phyloP scores from a whole-genome alignment of 345 rosid species.

The Eucalyptus marginata region DNA sequence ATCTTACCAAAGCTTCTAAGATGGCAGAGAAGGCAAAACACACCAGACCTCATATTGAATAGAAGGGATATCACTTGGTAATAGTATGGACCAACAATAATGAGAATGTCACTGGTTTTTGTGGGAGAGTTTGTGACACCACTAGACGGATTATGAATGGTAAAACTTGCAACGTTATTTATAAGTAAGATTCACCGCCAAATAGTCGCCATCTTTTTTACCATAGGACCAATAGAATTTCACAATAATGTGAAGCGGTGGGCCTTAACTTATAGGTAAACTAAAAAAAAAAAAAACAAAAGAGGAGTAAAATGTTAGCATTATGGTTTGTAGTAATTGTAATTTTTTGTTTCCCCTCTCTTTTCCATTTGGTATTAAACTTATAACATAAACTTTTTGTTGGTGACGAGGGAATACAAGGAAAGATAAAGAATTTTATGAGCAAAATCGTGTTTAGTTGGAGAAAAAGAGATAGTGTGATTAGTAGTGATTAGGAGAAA shows the following conservation, averaged over 20 bases:
- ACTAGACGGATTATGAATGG: not conserved
- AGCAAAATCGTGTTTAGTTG: not conserved
- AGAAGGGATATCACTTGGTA: not conserved
- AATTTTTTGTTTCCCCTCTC: not conserved
- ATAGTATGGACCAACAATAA: not conserved
- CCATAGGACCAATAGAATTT: not conserved
- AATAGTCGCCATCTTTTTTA: not conserved
- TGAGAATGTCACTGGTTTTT: not conserved
- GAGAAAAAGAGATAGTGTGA: not conserved
- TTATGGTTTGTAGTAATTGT: not conserved
- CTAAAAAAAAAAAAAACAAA: too few species aligned
- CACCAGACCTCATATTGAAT: not conserved
- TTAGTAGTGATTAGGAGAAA: not conserved
- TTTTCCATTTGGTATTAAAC: not conserved
- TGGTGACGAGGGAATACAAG: not conserved
- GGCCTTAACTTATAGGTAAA: not conserved
- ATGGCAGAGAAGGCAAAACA: not conserved
- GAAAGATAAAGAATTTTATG: not conserved
- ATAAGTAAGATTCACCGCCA: not conserved
- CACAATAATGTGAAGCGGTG: not conserved
- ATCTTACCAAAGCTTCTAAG: not conserved
- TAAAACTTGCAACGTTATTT: not conserved
- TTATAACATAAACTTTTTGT: not conserved
- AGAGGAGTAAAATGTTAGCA: not conserved
- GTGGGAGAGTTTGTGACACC: not conserved